Base-by-base conservation (phyloP, 352 stramenopile genomes). In the Phytophthora boehmeriae region DNA sequence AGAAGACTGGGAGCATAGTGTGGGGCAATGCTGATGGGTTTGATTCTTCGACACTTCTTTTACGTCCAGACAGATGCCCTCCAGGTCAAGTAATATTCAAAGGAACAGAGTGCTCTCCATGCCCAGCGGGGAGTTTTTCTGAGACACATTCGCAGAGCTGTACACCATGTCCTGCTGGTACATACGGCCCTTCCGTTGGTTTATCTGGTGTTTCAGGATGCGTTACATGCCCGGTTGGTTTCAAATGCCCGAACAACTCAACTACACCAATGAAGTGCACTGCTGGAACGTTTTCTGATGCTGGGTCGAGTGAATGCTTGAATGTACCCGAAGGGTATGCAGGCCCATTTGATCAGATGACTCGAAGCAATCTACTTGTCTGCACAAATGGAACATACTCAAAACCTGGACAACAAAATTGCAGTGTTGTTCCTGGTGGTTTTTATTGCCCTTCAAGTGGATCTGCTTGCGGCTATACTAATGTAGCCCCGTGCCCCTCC, bases 311-410 rank as follows among this genome's bases (percentile, higher is more conserved):
- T 25, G 54, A 49, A 1, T 89, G 79, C 23, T 4, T 52, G n/a
- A 75, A 66, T 51, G 65, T 72, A 10, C 76, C 76, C 5, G 77
- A 71, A 17, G 76, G 79, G n/a, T 89, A 76, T 28, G 57, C 56
- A 1, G 66, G 66, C 3, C 17, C 70, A 5, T 61, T 57, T 10
- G 49, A 69, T 20, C 59, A 79, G 25, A 73, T 78, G 45, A 63
- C 70, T 22, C 53, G 55, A 27, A 27, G 22, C 3, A 73, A 86
- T 25, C 48, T 86, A 11, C 10, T 75, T 27, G 6, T 65, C 22
- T 89, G 79, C 35, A 54, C 54, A 6, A 86, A 86, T 59, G 79
- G 79, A 8, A 76, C 75, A 8, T 86, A 81, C 38, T 85, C 79
- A 1, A 84, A 86, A 25, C 48, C 73, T 28, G 79, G 79, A 0